Base-by-base conservation (phyloP, 805 yeast species). In the Candida arabinofermentans region DNA sequence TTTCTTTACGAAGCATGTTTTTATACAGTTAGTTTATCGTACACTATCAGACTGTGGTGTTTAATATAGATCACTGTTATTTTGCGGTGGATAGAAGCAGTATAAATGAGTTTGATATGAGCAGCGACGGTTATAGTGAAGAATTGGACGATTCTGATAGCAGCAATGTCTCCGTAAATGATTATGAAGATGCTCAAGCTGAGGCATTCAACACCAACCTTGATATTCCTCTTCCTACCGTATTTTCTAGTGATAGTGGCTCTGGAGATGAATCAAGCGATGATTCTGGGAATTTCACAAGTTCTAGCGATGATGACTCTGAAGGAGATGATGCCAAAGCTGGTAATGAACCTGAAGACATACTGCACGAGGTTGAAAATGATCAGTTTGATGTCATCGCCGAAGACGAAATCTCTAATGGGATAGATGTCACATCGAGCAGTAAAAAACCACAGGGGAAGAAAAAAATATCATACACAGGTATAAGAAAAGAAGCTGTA, bases 401-500 rank as follows among this genome's bases (percentile, higher is more conserved):
- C 14, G 43, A 37, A 17, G 36, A n/a, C 2, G 21, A 14, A 31
- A 1, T 8, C 8, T 8, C 8, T 8, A 24, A 7, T 13, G n/a
- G 24, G 8, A 16, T 9, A 23, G 22, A 27, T n/a, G 17, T 8
- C 29, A 13, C 16, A 7, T 8, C 29, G n/a, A 10, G n/a, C 13
- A 13, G 4, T 3, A 6, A n/a, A 26, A 24, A 24, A 24, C 16
- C 29, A 8, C 16, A n/a, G n/a, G n/a, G n/a, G 9, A 24, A 27
- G 3, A 41, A 39, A n/a, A 41, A n/a, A n/a, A n/a, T n/a, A n/a
- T n/a, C n/a, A n/a, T n/a, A n/a, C n/a, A n/a, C n/a, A n/a, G n/a
- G n/a, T n/a, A n/a, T 48, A 3, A 37, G 53, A 33, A 41, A 37
- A 31, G 55, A 58, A 17, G 49, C 48, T 3, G 37, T 35, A 12